phyloP scores from a whole-genome alignment of 75 land plant genomes.

The Cupressus sempervirens region DNA sequence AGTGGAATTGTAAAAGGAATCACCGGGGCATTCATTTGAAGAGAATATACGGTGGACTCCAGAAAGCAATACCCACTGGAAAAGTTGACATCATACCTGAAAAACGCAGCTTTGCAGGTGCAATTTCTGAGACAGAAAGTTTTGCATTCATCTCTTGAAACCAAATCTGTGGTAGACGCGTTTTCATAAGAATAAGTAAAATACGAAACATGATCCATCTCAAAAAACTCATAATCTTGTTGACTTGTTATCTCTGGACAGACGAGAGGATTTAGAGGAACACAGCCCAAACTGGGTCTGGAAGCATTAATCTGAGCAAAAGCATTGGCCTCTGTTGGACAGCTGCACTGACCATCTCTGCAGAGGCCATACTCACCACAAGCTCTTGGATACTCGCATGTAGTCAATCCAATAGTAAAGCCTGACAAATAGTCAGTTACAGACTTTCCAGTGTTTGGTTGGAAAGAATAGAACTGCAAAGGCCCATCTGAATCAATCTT shows the following conservation, averaged over 20 bases:
- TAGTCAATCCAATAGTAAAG: no score
- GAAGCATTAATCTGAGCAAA: neutral
- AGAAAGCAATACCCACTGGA: slow-evolving; percentile 26
- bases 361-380: slow-evolving; percentile 33
- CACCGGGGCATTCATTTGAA: neutral
- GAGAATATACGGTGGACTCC: slow-evolving; percentile 12
- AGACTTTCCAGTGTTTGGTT: neutral
- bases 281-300: neutral
- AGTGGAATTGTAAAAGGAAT: slow-evolving; percentile 6
- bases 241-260: neutral
- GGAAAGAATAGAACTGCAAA: neutral
- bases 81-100: slow-evolving; percentile 3
- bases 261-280: neutral
- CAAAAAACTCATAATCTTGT: slow-evolving; percentile 11
- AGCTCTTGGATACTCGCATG: slow-evolving; percentile 15
- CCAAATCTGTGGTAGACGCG: neutral
- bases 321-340: neutral
- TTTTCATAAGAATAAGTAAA: slow-evolving; percentile 10
- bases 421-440: neutral
- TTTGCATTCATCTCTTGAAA: slow-evolving; percentile 22
- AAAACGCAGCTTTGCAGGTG: slow-evolving; percentile 33
- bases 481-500: slow-evolving; percentile 11
- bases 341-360: slow-evolving; percentile 15
- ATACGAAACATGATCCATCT: slow-evolving; percentile 9
- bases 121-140: slow-evolving; percentile 30